A percentile compares a stretch with the other conserved stretches of the same genome.
These are phyloP conservation scores for Lepidopterella palustris DNA, from an alignment of 495 filamentous ascomycete genomes.

Conservation along the genomic window DNA sequence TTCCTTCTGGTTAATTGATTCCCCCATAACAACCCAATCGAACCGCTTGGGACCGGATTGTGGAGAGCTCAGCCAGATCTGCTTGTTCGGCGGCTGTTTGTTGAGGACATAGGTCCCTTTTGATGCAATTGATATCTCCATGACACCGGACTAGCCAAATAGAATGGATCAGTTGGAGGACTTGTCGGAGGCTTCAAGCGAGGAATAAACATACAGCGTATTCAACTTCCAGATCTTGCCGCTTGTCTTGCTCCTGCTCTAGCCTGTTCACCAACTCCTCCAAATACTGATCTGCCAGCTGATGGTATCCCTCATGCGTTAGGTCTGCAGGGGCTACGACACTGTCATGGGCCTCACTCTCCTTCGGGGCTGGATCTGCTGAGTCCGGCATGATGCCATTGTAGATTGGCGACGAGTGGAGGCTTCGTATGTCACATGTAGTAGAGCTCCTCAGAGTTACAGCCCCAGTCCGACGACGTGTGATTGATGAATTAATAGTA, in stretches of 20 bases:
- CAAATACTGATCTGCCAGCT: conserved; percentile 62
- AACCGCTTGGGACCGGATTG: conserved; percentile 87
- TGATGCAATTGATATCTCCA: conserved; percentile 59
- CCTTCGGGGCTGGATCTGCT: conserved; percentile 30
- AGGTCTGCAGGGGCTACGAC: conserved; percentile 54
- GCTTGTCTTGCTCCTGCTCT: conserved; percentile 45
- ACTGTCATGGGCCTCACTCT: conserved; percentile 17
- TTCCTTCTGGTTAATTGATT: conserved; percentile 68
- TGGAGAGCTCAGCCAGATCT: conserved; percentile 95
- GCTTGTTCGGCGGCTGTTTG: conserved; percentile 95
- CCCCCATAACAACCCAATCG: conserved; percentile 70
- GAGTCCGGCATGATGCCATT: conserved; percentile 35
- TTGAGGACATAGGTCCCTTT: conserved; percentile 85
- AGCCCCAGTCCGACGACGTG: background rate
- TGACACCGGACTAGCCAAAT: conserved; percentile 63
- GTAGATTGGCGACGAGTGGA: conserved; percentile 13
- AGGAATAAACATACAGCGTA: conserved; percentile 42
- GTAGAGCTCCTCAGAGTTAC: background rate
- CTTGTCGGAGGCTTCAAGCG: background rate
- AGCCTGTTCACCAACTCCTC: conserved; percentile 42
- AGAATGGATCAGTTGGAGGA: conserved; percentile 19
- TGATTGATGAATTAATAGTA: background rate
- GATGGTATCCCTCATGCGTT: conserved; percentile 63
- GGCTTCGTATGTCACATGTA: background rate
- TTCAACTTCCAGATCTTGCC: conserved; percentile 63